A percentile compares a stretch with the other conserved stretches of the same genome.
phyloP scores from a whole-genome alignment of 345 rosid species.

The Bruguiera gymnorhiza region DNA sequence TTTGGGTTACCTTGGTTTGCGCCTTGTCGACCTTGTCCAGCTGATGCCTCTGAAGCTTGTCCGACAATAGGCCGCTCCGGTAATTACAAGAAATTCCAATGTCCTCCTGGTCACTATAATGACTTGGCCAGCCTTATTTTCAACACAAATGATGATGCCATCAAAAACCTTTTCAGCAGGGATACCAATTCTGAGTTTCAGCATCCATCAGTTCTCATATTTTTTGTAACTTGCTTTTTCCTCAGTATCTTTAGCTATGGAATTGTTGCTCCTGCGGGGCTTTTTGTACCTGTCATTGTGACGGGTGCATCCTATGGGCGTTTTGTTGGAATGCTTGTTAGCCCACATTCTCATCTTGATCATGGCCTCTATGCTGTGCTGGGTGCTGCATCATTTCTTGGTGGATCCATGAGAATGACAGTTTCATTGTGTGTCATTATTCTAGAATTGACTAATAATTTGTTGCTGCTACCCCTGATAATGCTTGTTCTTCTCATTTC shows the following conservation, averaged over 20 bases:
- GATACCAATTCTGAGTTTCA: slow-evolving; percentile 76
- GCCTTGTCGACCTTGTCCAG: slow-evolving; percentile 75
- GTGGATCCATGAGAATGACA: slow-evolving; percentile 97
- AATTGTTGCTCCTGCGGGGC: slow-evolving; percentile 85
- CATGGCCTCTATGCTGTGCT: slow-evolving; percentile 89
- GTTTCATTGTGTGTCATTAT: slow-evolving; percentile 86
- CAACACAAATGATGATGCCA: slow-evolving; percentile 89
- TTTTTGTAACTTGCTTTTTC: slow-evolving; percentile 69
- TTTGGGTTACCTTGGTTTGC: slow-evolving; percentile 92
- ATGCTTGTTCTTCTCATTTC: slow-evolving; percentile 92
- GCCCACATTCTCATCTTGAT: slow-evolving; percentile 54
- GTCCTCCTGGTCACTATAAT: slow-evolving; percentile 73
- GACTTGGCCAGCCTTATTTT: slow-evolving; percentile 95
- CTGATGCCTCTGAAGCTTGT: slow-evolving; percentile 66
- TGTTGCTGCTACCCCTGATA: slow-evolving; percentile 80
- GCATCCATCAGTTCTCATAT: slow-evolving; percentile 51
- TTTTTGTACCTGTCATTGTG: slow-evolving; percentile 86
- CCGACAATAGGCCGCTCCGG: slow-evolving; percentile 95
- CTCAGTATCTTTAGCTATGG: slow-evolving; percentile 85
- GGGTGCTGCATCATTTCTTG: slow-evolving; percentile 90
- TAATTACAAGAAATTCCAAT: slow-evolving; percentile 88
- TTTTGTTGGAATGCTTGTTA: slow-evolving; percentile 70
- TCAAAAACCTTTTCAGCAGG: slow-evolving; percentile 90
- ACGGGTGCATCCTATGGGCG: slow-evolving; percentile 96
- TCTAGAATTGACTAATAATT: slow-evolving; percentile 84